Evolutionary conservation across 1,284 basidiomycete genomes (phyloP).

Genomic region (Cerrena zonata): DNA sequence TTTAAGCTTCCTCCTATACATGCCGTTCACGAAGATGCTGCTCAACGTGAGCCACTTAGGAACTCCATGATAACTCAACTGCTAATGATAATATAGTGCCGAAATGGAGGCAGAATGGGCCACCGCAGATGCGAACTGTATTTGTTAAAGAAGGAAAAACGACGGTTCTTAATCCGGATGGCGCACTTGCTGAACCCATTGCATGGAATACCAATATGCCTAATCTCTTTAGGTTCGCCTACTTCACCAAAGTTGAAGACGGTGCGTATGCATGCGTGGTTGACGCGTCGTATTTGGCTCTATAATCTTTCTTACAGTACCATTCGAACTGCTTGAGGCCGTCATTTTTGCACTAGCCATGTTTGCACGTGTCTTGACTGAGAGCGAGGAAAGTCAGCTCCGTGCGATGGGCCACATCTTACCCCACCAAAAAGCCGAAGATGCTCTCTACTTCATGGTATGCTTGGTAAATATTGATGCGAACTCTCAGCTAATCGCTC

Average conservation of each 20-base stretch:
- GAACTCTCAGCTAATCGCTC: neutral
- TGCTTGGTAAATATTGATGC: too few species aligned
- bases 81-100: neutral
- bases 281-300: too few species aligned
- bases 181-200: constrained; percentile 9
- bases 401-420: constrained; percentile 14
- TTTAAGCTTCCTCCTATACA: constrained; percentile 5
- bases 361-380: constrained; percentile 15
- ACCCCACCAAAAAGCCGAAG: constrained; percentile 9
- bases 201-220: constrained; percentile 11
- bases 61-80: neutral
- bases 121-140: neutral
- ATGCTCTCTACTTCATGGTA: constrained; percentile 12
- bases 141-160: neutral
- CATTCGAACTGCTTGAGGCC: constrained; percentile 14
- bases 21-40: neutral
- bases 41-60: neutral
- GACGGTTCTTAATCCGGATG: neutral
- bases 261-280: too few species aligned
- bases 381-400: constrained; percentile 14
- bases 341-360: constrained; percentile 16
- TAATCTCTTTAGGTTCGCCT: constrained; percentile 16
- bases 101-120: neutral
- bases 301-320: constrained; percentile 9
- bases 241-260: constrained; percentile 14